Evolutionary conservation across 108 stramenopile genomes (phyloP).

Genomic region (Skeletonema grethae): DNA sequence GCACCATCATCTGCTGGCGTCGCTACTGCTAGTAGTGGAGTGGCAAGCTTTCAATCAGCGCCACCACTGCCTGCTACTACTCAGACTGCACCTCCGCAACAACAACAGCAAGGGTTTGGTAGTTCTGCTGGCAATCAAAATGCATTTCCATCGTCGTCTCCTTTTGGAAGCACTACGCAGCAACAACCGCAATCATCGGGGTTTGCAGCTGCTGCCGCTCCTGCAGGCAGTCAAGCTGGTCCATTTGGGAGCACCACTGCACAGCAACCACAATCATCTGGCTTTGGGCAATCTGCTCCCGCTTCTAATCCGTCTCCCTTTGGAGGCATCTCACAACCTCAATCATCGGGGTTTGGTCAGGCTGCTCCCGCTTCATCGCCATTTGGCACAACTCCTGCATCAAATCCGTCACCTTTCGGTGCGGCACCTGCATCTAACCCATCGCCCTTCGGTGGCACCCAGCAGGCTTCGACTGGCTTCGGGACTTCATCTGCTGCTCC

Average conservation of each 20-base stretch:
- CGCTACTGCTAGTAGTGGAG: background rate
- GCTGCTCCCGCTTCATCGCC: slow-evolving; percentile 23
- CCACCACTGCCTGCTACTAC: slow-evolving; percentile 7
- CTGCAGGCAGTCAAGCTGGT: slow-evolving; percentile 12
- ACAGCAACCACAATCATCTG: slow-evolving; percentile 27
- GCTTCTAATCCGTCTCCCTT: slow-evolving; percentile 23
- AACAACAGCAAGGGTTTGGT: background rate
- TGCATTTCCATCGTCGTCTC: slow-evolving; percentile 13
- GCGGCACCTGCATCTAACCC: slow-evolving; percentile 10
- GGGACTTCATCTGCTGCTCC: background rate
- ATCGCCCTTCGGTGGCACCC: slow-evolving; percentile 23
- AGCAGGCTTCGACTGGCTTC: background rate
- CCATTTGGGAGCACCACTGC: slow-evolving; percentile 20
- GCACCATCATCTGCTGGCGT: slow-evolving; percentile 2
- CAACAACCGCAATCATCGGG: background rate
- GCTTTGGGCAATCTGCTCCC: background rate
- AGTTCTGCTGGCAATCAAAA: slow-evolving; percentile 44
- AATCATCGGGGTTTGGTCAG: background rate
- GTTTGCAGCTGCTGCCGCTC: background rate
- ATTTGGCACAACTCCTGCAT: slow-evolving; percentile 25
- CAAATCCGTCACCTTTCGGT: slow-evolving; percentile 36
- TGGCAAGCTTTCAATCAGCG: slow-evolving; percentile 1
- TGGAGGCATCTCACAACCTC: slow-evolving; percentile 3
- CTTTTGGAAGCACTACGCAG: too few relatives aligned
- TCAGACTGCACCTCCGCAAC: slow-evolving; percentile 16